Evolutionary conservation across 352 stramenopile genomes (phyloP).

Genomic region (Phytophthora macrochlamydospora): DNA sequence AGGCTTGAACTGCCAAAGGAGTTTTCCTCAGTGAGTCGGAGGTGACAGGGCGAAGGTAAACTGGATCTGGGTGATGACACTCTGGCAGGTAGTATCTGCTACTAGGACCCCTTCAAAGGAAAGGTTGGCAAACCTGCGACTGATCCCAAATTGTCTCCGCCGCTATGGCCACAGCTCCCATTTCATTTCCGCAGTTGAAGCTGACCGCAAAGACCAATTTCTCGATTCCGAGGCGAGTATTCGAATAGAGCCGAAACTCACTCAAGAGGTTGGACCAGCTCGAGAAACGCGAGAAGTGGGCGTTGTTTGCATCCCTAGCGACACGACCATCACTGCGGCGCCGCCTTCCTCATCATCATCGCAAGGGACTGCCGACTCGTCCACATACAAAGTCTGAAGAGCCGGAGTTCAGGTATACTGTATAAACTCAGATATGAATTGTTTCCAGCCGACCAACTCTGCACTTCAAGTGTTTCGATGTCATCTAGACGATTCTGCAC

Average conservation of each 20-base stretch:
- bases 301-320: slow-evolving; percentile 13
- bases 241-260: slow-evolving; percentile 9
- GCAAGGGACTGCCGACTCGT: background rate
- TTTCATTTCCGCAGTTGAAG: slow-evolving; percentile 10
- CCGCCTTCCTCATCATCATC: slow-evolving; percentile 13
- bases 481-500: no score
- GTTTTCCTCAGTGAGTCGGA: slow-evolving; percentile 6
- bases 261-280: no score
- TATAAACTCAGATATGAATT: no score
- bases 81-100: slow-evolving; percentile 5
- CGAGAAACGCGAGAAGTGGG: no score
- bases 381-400: slow-evolving; percentile 21
- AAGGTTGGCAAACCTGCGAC: slow-evolving; percentile 11
- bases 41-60: slow-evolving; percentile 12
- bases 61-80: slow-evolving; percentile 3
- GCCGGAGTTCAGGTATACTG: no score
- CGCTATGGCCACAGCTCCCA: slow-evolving; percentile 21
- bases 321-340: slow-evolving; percentile 14
- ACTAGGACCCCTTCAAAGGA: slow-evolving; percentile 2
- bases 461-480: no score
- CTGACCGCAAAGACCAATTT: background rate
- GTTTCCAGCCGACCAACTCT: no score
- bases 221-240: background rate
- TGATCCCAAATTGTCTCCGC: slow-evolving; percentile 28
- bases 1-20: slow-evolving; percentile 16